Evolutionary conservation across 768 basidiomycete genomes (phyloP), one percentile per base, ranked within the genome.

Genomic region (Cyathus striatus): DNA sequence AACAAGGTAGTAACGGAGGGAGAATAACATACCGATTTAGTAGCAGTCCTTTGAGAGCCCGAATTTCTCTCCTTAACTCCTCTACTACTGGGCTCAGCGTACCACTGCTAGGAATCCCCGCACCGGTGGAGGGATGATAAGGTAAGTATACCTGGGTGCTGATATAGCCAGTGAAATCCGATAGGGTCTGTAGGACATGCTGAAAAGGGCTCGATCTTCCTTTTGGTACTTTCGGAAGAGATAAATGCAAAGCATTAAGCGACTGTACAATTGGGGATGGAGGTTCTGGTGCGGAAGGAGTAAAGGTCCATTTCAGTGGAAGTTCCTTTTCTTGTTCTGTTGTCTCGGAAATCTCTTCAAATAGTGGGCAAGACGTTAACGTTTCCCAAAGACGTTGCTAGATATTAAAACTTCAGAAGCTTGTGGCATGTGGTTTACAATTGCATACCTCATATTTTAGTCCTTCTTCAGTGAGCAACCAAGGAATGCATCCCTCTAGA

Each of bases 101-200:
- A 22, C 52, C 49, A 23, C 48, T 49, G n/a, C 49, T 61, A 18
- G 52, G 46, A 20, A 65, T 52, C 6, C 64, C 60, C 51, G 40
- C 61, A 33, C 51, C 49, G 3, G 55, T 18, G 16, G 64, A 49
- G 2, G 64, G 51, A 33, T 65, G 66, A 51, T 68, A 76, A 10
- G 76, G 69, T 23, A 70, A 55, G 53, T 88, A 90, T 2, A 84
- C 76, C 50, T 88, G 83, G 6, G 83, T 73, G 44, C 83, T 82
- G 54, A 90, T 75, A 58, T 86, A 88, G 4, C 88, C 87, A 0
- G 87, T 90, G 47, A 90, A 74, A 51, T 86, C 81, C 2, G 82
- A 73, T 27, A 89, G 69, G 0, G 76, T 58, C 55, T 88, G 76
- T 5, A 89, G 63, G 7, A 81, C 80, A 51, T 79, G 73, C 51